These are phyloP conservation scores for Scheffersomyces insectosa DNA, from an alignment of 1,139 yeast species.

Conservation along the genomic window DNA sequence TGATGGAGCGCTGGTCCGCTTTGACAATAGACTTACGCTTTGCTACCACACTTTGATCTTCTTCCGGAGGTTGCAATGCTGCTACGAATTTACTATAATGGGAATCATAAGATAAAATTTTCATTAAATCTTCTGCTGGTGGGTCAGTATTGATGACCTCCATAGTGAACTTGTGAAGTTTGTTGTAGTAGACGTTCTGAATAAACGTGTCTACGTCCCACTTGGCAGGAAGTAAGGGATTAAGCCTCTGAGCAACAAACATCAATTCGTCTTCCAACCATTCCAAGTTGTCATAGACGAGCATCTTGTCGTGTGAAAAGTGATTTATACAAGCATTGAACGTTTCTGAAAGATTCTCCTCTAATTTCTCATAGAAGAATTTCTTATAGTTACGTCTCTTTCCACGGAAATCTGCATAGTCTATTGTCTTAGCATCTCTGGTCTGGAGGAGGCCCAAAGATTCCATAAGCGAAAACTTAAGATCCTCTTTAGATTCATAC, in stretches of 20 bases:
- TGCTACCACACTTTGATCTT: constrained; percentile 25
- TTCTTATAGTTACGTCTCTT: constrained; percentile 62
- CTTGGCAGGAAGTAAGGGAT: constrained; percentile 59
- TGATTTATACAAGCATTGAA: constrained; percentile 67
- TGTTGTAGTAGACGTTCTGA: constrained; percentile 67
- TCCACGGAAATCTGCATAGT: constrained; percentile 41
- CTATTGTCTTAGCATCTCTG: constrained; percentile 18
- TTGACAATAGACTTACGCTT: constrained; percentile 44
- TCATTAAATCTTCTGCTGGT: constrained; percentile 62
- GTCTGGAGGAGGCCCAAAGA: constrained; percentile 34
- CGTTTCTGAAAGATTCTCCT: constrained; percentile 61
- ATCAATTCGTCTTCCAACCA: constrained; percentile 85
- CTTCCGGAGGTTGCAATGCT: constrained; percentile 23
- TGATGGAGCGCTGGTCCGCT: constrained; percentile 48
- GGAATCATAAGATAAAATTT: constrained; percentile 73
- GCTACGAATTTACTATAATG: constrained; percentile 50
- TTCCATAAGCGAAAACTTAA: constrained; percentile 54
- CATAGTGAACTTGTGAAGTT: constrained; percentile 62
- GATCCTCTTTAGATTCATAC: constrained; percentile 76
- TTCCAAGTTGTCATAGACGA: constrained; percentile 67
- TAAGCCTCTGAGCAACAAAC: constrained; percentile 60
- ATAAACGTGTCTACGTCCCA: constrained; percentile 74
- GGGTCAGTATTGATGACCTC: constrained; percentile 71
- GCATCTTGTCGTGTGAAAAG: constrained; percentile 53
- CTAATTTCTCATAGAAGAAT: constrained; percentile 62